phyloP scores from a whole-genome alignment of 106 monocot genomes.

The Vanilla planifolia region DNA sequence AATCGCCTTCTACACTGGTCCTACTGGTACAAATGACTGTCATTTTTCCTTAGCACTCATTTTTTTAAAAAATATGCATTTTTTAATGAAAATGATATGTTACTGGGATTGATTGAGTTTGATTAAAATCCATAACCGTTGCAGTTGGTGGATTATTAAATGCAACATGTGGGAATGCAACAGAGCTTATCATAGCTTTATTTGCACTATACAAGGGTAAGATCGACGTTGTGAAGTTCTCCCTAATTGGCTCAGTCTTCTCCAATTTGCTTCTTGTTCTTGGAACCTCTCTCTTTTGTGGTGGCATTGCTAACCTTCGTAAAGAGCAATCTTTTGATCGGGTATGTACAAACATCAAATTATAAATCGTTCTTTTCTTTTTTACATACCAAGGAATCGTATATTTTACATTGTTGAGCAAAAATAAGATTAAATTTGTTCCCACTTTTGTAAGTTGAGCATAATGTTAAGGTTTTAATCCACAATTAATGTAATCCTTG shows the following conservation, averaged over 20 bases:
- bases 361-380: too few relatives aligned
- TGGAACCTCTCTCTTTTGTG: constrained; percentile 63
- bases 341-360: constrained; percentile 12
- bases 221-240: constrained; percentile 55
- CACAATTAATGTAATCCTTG: too few relatives aligned
- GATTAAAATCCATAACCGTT: background rate
- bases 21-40: constrained; percentile 42
- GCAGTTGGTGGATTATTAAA: constrained; percentile 83
- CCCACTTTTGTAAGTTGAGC: too few relatives aligned
- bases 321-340: constrained; percentile 45
- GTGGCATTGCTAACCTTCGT: constrained; percentile 39
- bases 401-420: too few relatives aligned
- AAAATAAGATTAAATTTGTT: too few relatives aligned
- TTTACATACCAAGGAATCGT: too few relatives aligned
- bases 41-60: background rate
- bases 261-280: constrained; percentile 84
- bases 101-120: too few relatives aligned
- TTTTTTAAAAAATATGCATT: background rate
- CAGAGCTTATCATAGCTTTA: constrained; percentile 80
- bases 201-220: constrained; percentile 38
- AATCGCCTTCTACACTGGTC: constrained; percentile 71
- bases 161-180: constrained; percentile 31
- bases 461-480: too few relatives aligned
- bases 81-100: background rate
- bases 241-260: constrained; percentile 68